Percentiles rank a stretch among this genome's conserved stretches.
Conservation (phyloP, 108 stramenopile species). For the Aurantiochytrium sp. region DNA sequence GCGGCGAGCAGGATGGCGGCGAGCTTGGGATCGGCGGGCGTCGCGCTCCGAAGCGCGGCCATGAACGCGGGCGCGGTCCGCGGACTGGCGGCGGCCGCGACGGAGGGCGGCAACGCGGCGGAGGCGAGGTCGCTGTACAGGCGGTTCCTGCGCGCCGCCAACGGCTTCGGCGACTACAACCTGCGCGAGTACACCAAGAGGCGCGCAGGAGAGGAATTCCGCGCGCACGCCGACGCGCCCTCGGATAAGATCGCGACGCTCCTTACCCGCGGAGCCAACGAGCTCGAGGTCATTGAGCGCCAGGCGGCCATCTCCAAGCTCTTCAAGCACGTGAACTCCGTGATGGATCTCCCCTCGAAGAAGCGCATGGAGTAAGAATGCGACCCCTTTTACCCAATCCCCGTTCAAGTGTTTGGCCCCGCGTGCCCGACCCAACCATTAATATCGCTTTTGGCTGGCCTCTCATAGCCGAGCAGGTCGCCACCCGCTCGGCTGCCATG, state of each 20-base stretch:
- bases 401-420: too few relatives aligned
- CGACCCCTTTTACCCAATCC: background rate
- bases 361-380: background rate
- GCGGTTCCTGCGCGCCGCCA: background rate
- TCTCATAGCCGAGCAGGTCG: too few relatives aligned
- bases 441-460: too few relatives aligned
- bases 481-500: too few relatives aligned
- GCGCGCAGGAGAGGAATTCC: background rate
- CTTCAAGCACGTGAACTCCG: background rate
- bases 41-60: background rate
- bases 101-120: background rate
- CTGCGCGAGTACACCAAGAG: conserved; percentile 4
- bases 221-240: background rate
- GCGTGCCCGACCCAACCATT: too few relatives aligned
- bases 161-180: background rate
- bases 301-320: conserved; percentile 8
- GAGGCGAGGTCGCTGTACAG: background rate
- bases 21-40: too few relatives aligned
- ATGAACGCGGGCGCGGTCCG: background rate
- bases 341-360: background rate
- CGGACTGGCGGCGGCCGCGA: background rate
- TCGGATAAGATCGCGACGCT: background rate
- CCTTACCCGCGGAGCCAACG: background rate
- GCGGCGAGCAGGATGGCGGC: too few relatives aligned
- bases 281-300: background rate